These are phyloP conservation scores for Solanum ossicruentum DNA, from an alignment of 257 asterid genomes.

Conservation along the genomic window DNA sequence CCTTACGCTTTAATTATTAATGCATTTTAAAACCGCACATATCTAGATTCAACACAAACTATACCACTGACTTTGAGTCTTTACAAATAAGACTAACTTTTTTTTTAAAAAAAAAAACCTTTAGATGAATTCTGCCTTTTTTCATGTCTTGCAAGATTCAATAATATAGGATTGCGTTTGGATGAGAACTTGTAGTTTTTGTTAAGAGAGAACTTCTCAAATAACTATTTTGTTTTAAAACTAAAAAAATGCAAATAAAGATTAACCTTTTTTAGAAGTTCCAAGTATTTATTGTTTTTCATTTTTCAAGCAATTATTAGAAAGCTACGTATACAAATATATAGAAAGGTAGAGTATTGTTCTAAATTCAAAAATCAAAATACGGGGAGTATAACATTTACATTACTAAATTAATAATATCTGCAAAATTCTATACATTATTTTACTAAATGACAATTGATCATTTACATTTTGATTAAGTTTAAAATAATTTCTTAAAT, in stretches of 20 bases:
- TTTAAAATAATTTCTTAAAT: not conserved
- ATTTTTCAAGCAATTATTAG: too few relatives aligned
- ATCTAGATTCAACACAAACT: too few relatives aligned
- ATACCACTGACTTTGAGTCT: not conserved
- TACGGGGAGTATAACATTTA: not conserved
- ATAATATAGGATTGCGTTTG: too few relatives aligned
- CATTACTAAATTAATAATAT: not conserved
- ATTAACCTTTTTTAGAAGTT: not conserved
- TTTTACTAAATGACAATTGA: not conserved
- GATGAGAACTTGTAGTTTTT: not conserved
- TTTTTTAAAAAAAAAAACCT: too few relatives aligned
- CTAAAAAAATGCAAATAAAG: not conserved
- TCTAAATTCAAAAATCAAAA: not conserved
- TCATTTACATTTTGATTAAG: not conserved
- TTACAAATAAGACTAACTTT: not conserved
- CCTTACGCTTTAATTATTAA: too few relatives aligned
- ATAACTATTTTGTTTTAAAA: not conserved
- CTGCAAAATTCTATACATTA: not conserved
- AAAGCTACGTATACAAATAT: too few relatives aligned
- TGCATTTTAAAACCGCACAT: too few relatives aligned
- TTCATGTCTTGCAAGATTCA: too few relatives aligned
- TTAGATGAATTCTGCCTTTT: too few relatives aligned
- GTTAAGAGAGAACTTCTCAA: not conserved
- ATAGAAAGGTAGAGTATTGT: not conserved
- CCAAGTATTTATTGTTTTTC: too few relatives aligned